Base-by-base conservation (phyloP, 176 grass and related monocot genomes). In the Oryza glumipatula region DNA sequence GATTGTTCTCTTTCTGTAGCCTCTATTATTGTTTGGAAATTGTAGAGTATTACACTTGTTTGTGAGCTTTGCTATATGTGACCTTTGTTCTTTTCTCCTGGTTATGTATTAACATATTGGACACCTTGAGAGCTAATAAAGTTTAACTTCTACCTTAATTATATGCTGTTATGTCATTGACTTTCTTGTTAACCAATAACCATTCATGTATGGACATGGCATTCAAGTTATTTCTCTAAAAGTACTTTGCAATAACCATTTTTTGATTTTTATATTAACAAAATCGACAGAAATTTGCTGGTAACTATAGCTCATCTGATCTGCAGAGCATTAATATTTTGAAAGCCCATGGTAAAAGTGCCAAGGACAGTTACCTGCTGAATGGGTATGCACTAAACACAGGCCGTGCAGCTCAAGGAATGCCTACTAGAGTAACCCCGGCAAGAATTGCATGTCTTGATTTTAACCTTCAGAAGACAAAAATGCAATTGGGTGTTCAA, bases 381-480 rank as follows among this genome's bases (percentile, higher is more conserved):
- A 97, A 97, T 85, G 90, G 95, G 10, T 97, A 97, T 58, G 92
- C 95, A 28, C 80, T 97, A 66, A 97, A 97, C 89, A 88, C 90
- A 7, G 92, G 95, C 33, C 88, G 92, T 77, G 88, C 95, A 56
- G 92, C 95, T 84, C 95, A 97, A 89, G 95, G 92, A 65, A 97
- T 97, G 95, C 88, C 95, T 73, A 94, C 88, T 73, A 89, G 79
- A 89, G 88, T 97, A 44, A 65, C 84, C 69, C 84, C 88, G 39
- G 95, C 92, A n/a, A 94, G 78, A 83, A 94, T 97, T 91, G 95
- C 86, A 23, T 97, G 95, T 80, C 84, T 97, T 69, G 95, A 97
- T 74, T 97, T 97, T 83, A 97, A 97, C 65, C 95, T 97, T 77
- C 92, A 94, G 71, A 97, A 97, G 81, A 97, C 92, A 86, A 97